Conservation (phyloP, 2,329 filamentous ascomycete species). For the Pleoardoris graminearum region DNA sequence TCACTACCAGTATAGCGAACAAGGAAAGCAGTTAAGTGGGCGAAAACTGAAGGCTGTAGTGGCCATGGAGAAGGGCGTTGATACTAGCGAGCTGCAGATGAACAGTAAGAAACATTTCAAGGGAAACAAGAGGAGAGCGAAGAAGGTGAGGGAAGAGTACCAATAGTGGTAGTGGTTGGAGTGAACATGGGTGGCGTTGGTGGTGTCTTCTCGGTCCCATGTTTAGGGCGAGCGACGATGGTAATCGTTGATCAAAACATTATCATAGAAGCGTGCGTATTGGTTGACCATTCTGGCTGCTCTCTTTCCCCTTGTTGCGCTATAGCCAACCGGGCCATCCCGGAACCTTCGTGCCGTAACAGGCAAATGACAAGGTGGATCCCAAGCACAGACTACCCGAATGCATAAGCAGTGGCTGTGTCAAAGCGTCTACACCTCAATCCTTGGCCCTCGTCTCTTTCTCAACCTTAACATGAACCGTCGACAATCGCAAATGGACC, state of each 20-base stretch:
- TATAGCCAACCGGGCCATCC: no score
- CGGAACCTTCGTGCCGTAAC: no score
- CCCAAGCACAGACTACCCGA: not conserved
- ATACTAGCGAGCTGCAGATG: conserved; percentile 72
- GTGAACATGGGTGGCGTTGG: not conserved
- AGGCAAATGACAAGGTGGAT: no score
- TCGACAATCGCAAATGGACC: not conserved
- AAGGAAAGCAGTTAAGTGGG: conserved; percentile 80
- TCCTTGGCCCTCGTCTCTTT: not conserved
- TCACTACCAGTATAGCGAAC: conserved; percentile 84
- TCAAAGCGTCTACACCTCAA: not conserved
- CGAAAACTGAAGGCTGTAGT: conserved; percentile 80
- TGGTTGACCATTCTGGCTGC: no score
- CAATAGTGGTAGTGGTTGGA: conserved; percentile 21
- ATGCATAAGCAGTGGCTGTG: not conserved
- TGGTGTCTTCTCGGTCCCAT: not conserved
- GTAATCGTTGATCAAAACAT: no score
- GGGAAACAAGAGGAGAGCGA: conserved; percentile 67
- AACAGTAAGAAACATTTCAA: conserved; percentile 94
- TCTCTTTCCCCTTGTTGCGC: no score
- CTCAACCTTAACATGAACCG: not conserved
- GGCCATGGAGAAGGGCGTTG: conserved; percentile 81
- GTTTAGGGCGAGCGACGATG: no score
- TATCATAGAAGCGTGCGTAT: no score
- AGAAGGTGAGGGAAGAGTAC: conserved; percentile 52